These are phyloP conservation scores for Aphanomyces invadans DNA, from an alignment of 352 stramenopile genomes.

Conservation along the genomic window DNA sequence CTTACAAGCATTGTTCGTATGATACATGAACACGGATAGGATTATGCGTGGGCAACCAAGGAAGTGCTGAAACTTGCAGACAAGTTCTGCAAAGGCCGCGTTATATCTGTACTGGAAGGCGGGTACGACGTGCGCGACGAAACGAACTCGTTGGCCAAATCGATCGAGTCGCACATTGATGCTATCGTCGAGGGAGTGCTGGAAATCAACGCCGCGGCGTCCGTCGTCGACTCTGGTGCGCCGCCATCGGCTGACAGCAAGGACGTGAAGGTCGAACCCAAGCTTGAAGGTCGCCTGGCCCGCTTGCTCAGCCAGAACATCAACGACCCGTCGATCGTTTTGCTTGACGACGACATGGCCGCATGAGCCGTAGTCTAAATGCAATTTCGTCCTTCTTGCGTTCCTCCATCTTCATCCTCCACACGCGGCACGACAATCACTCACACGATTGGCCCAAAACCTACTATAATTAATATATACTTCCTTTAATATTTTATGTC, in stretches of 20 bases:
- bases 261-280: slow-evolving; percentile 13
- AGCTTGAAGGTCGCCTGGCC: slow-evolving; percentile 3
- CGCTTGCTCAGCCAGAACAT: slow-evolving; percentile 1
- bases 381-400: too few relatives aligned
- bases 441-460: neutral
- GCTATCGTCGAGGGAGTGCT: slow-evolving; percentile 34
- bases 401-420: neutral
- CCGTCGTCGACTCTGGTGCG: neutral
- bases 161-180: slow-evolving; percentile 63
- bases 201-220: neutral
- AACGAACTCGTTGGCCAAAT: slow-evolving; percentile 78
- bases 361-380: neutral
- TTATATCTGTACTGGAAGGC: slow-evolving; percentile 81
- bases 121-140: slow-evolving; percentile 75
- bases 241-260: neutral
- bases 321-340: slow-evolving; percentile 7
- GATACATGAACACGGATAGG: slow-evolving; percentile 27
- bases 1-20: neutral
- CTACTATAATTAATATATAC: neutral
- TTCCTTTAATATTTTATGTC: neutral
- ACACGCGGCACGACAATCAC: neutral
- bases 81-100: slow-evolving; percentile 52
- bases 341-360: neutral
- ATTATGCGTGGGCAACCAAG: slow-evolving; percentile 73
- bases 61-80: slow-evolving; percentile 68